These are phyloP conservation scores for Suillus weaverae DNA, from an alignment of 768 basidiomycete species.

Conservation along the genomic window DNA sequence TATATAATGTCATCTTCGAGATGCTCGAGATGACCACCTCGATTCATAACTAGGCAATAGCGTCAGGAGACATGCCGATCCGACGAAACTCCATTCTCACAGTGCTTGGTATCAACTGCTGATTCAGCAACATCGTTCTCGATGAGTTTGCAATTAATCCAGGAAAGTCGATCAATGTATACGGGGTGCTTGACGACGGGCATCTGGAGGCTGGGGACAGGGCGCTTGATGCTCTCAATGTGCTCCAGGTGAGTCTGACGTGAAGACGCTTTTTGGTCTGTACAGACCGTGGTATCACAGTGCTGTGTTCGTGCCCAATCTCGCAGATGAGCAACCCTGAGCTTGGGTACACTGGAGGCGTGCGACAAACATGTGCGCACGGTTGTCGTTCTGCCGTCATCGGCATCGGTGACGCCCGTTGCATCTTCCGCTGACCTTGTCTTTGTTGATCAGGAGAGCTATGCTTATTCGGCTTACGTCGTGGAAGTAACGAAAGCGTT, in stretches of 20 bases:
- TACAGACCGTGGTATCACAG: constrained; percentile 20
- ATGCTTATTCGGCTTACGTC: constrained; percentile 38
- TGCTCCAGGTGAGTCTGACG: constrained; percentile 16
- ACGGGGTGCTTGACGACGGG: constrained; percentile 13
- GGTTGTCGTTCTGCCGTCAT: constrained; percentile 6
- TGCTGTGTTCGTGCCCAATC: background rate
- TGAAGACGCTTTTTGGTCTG: constrained; percentile 28
- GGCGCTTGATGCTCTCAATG: constrained; percentile 13
- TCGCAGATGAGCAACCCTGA: constrained; percentile 8
- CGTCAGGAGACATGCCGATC: constrained; percentile 14
- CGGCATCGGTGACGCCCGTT: background rate
- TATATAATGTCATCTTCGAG: constrained; percentile 27
- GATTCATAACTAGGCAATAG: constrained; percentile 15
- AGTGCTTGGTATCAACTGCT: constrained; percentile 31
- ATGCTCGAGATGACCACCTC: constrained; percentile 25
- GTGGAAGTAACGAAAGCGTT: constrained; percentile 31
- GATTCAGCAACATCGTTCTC: constrained; percentile 12
- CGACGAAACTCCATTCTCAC: constrained; percentile 22
- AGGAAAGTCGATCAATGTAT: background rate
- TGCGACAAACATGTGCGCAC: background rate
- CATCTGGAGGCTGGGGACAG: constrained; percentile 6
- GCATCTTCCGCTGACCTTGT: constrained; percentile 26
- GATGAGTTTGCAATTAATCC: background rate
- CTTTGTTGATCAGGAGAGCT: constrained; percentile 34
- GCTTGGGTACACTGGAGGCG: background rate